These are phyloP conservation scores for Cardamine occulta DNA, from an alignment of 345 rosid species.

Conservation along the genomic window DNA sequence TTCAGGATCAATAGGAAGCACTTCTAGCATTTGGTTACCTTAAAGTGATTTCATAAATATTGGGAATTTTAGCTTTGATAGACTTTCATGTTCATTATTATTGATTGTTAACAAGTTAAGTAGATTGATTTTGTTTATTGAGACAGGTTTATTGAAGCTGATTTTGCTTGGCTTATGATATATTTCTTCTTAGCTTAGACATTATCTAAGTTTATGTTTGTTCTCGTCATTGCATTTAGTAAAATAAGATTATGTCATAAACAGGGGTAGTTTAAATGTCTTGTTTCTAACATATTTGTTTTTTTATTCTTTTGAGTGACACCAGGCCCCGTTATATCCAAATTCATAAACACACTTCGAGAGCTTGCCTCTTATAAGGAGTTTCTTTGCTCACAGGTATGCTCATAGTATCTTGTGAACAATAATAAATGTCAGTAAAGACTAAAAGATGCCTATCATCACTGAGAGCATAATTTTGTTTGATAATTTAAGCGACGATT, in stretches of 20 bases:
- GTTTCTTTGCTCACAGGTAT: conserved; percentile 90
- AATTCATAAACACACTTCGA: conserved; percentile 74
- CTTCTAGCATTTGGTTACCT: neutral
- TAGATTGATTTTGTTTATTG: neutral
- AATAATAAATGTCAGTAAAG: neutral
- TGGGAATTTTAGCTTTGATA: neutral
- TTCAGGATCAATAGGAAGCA: neutral
- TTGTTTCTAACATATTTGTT: conserved; percentile 11
- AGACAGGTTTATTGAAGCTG: neutral
- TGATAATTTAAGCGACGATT: conserved; percentile 1
- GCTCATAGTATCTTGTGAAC: conserved; percentile 27
- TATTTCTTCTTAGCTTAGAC: neutral
- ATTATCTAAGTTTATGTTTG: conserved; percentile 1
- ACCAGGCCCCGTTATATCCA: conserved; percentile 79
- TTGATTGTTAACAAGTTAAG: neutral
- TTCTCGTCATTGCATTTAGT: neutral
- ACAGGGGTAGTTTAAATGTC: neutral
- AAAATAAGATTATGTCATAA: neutral
- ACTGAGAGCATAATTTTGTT: neutral
- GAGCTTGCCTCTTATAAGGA: conserved; percentile 88
- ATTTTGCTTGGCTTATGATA: neutral
- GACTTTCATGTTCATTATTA: neutral
- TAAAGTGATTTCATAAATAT: neutral
- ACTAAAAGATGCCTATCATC: conserved; percentile 11
- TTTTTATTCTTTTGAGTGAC: conserved; percentile 21